phyloP scores from a whole-genome alignment of 2,329 filamentous ascomycete species.

The Aspergillus fumigatus region DNA sequence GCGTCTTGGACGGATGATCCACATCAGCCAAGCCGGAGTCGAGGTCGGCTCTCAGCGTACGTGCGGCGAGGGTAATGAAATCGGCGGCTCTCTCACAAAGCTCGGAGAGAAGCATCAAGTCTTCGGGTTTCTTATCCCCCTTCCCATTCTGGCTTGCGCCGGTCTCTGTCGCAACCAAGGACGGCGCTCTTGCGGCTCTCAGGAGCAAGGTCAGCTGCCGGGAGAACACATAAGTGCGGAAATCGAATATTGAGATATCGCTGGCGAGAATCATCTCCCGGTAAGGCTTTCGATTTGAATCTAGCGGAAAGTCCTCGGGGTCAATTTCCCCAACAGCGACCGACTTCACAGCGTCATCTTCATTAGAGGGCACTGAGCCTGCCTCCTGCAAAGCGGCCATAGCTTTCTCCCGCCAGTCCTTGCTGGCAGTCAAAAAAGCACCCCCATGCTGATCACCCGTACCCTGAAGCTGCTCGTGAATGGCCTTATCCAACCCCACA shows the following conservation, averaged over 20 bases:
- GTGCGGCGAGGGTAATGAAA: slow-evolving; percentile 76
- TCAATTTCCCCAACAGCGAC: slow-evolving; percentile 23
- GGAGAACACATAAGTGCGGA: slow-evolving; percentile 88
- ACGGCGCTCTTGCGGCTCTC: slow-evolving; percentile 65
- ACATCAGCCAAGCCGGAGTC: slow-evolving; percentile 53
- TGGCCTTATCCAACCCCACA: slow-evolving; percentile 75
- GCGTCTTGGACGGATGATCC: slow-evolving; percentile 27
- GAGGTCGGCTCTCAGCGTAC: slow-evolving; percentile 75
- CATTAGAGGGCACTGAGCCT: slow-evolving; percentile 17
- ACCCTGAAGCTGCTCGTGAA: slow-evolving; percentile 66
- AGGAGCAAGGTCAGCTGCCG: slow-evolving; percentile 79
- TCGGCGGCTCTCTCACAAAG: slow-evolving; percentile 76
- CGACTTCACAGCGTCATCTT: slow-evolving; percentile 26
- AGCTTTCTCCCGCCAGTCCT: slow-evolving; percentile 63
- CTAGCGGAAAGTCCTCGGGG: slow-evolving; percentile 37
- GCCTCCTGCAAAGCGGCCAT: slow-evolving; percentile 48
- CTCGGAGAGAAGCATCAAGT: slow-evolving; percentile 76
- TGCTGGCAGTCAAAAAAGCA: slow-evolving; percentile 66
- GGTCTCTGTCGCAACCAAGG: slow-evolving; percentile 28
- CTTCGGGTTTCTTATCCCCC: slow-evolving; percentile 60
- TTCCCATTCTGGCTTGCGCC: slow-evolving; percentile 38
- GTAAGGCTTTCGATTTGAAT: slow-evolving; percentile 69
- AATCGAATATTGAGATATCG: slow-evolving; percentile 94
- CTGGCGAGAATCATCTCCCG: slow-evolving; percentile 88
- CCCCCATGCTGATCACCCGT: slow-evolving; percentile 64